These are phyloP conservation scores for Pascua guehoae DNA, from an alignment of 1,284 basidiomycete species.

Conservation along the genomic window DNA sequence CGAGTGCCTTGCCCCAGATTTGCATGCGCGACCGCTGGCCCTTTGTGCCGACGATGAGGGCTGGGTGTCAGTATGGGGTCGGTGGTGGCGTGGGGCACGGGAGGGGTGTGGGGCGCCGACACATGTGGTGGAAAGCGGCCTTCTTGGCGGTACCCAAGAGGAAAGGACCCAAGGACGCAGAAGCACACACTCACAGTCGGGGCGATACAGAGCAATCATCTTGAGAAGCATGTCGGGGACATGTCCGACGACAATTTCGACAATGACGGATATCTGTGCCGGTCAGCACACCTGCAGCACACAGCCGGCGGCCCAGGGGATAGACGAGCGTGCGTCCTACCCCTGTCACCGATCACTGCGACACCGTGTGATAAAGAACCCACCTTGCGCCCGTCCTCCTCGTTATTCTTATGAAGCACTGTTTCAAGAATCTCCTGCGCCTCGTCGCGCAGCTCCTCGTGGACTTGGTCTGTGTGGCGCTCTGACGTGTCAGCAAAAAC, in stretches of 20 bases:
- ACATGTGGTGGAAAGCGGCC: too few species aligned
- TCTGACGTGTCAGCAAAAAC: slow-evolving; percentile 50
- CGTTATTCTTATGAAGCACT: slow-evolving; percentile 76
- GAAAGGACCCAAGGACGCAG: too few species aligned
- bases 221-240: slow-evolving; percentile 84
- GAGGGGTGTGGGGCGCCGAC: too few species aligned
- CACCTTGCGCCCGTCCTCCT: slow-evolving; percentile 74
- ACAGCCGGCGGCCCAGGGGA: background rate
- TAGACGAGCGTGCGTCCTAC: too few species aligned
- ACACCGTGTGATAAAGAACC: slow-evolving; percentile 6
- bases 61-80: slow-evolving; percentile 20
- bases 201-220: slow-evolving; percentile 90
- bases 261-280: slow-evolving; percentile 74
- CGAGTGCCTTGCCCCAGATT: slow-evolving; percentile 59
- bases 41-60: slow-evolving; percentile 85
- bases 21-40: slow-evolving; percentile 64
- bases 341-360: background rate
- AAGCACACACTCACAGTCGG: slow-evolving; percentile 59
- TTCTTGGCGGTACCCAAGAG: too few species aligned
- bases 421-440: slow-evolving; percentile 76
- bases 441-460: slow-evolving; percentile 80
- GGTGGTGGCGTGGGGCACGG: too few species aligned
- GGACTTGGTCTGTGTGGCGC: slow-evolving; percentile 55
- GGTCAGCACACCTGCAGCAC: slow-evolving; percentile 2
- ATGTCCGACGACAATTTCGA: slow-evolving; percentile 90